Evolutionary conservation across 2,329 filamentous ascomycete species (phyloP).

Genomic region (Colletotrichum navitas): DNA sequence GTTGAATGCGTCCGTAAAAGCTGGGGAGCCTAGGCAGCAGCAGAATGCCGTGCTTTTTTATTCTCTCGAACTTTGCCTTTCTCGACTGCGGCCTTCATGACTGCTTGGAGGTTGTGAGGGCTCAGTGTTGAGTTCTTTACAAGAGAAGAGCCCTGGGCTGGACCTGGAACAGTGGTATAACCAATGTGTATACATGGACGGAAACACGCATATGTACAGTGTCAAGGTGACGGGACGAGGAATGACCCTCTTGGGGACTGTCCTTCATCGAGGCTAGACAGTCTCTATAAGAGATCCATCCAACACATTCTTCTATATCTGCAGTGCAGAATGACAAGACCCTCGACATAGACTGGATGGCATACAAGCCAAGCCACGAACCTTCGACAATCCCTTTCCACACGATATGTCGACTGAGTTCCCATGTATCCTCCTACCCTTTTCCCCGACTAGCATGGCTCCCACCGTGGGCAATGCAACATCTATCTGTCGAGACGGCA

Average conservation of each 20-base stretch:
- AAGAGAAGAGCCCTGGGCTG: background rate
- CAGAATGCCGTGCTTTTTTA: background rate
- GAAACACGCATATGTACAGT: background rate
- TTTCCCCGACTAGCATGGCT: background rate
- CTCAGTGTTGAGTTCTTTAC: background rate
- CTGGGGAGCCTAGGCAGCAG: too few species aligned
- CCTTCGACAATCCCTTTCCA: background rate
- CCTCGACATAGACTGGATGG: background rate
- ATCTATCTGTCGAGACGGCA: background rate
- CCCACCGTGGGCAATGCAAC: background rate
- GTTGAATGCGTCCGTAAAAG: background rate
- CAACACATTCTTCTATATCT: background rate
- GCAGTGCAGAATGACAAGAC: background rate
- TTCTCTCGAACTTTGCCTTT: background rate
- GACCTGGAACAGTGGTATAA: background rate
- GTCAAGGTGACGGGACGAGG: background rate
- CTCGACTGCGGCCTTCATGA: background rate
- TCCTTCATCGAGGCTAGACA: background rate
- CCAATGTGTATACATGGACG: background rate
- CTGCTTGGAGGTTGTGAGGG: background rate
- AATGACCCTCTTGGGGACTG: background rate
- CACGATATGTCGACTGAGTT: too few species aligned
- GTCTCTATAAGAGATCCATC: background rate
- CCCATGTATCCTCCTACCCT: background rate
- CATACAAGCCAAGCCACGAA: background rate